These are phyloP conservation scores for Nigrospora osmanthi DNA, from an alignment of 2,329 filamentous ascomycete species.

Conservation along the genomic window DNA sequence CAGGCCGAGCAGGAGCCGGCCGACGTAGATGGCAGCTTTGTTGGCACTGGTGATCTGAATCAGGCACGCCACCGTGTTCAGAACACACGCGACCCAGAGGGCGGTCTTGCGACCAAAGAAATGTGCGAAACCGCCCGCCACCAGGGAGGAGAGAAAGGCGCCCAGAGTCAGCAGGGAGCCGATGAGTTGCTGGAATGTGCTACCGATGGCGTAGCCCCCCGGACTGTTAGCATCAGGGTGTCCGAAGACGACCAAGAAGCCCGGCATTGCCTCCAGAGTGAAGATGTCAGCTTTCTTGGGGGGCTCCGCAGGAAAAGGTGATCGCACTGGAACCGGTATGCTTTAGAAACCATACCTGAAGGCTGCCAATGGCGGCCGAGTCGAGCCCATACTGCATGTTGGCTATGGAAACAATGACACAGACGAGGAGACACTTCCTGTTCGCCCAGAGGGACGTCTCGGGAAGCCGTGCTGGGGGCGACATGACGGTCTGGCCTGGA, in stretches of 20 bases:
- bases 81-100: too few relatives aligned
- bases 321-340: too few relatives aligned
- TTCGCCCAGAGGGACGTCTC: conserved; percentile 29
- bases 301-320: too few relatives aligned
- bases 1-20: too few relatives aligned
- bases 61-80: too few relatives aligned
- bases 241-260: conserved; percentile 42
- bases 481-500: conserved; percentile 7
- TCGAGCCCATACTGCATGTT: conserved; percentile 47
- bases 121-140: too few relatives aligned
- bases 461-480: conserved; percentile 11
- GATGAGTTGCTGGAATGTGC: conserved; percentile 43
- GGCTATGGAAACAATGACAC: conserved; percentile 35
- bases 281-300: too few relatives aligned
- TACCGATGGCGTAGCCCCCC: conserved; percentile 31
- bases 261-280: conserved; percentile 32
- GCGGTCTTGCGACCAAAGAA: too few relatives aligned
- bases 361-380: conserved; percentile 32
- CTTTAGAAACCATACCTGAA: conserved; percentile 17
- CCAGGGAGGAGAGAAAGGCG: conserved; percentile 39
- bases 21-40: too few relatives aligned
- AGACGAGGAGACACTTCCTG: conserved; percentile 36
- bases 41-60: too few relatives aligned
- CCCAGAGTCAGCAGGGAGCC: conserved; percentile 43
- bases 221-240: conserved; percentile 28